phyloP scores from a whole-genome alignment of 345 rosid genomes.

The Firmiana major region DNA sequence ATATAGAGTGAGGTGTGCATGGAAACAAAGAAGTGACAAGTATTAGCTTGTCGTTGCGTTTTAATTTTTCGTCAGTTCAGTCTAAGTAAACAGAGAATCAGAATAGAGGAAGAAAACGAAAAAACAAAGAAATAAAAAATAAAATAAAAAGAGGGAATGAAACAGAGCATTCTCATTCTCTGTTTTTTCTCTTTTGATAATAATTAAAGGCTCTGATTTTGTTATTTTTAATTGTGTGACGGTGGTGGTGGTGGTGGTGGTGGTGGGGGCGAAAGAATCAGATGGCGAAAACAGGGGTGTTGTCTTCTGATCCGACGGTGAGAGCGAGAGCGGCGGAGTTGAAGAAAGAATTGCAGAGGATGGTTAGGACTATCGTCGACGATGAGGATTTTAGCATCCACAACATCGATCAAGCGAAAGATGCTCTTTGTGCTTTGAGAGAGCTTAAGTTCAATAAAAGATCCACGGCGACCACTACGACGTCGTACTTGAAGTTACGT shows the following conservation, averaged over 20 bases:
- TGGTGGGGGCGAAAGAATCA: conserved; percentile 10
- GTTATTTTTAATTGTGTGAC: not conserved
- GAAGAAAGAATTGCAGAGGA: conserved; percentile 64
- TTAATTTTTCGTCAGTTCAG: not conserved
- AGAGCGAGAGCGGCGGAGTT: conserved; percentile 58
- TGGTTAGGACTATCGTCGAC: conserved; percentile 58
- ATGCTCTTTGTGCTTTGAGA: conserved; percentile 49
- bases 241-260: not conserved
- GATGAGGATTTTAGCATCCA: conserved; percentile 57
- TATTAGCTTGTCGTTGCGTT: not conserved
- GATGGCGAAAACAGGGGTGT: conserved; percentile 67
- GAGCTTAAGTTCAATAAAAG: conserved; percentile 50
- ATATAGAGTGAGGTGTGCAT: not conserved
- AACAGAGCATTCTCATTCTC: conserved; percentile 22
- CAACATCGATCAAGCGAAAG: conserved; percentile 67
- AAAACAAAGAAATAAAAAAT: not conserved
- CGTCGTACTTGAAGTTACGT: conserved; percentile 37
- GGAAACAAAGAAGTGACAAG: no score
- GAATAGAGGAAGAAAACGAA: not conserved
- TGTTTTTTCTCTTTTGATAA: conserved; percentile 1
- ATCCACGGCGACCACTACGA: conserved; percentile 17
- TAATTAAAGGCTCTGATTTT: not conserved
- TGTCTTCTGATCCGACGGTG: conserved; percentile 62
- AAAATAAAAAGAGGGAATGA: conserved; percentile 1
- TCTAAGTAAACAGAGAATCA: not conserved